Evolutionary conservation across 352 stramenopile genomes (phyloP), one percentile per base, ranked within the genome.

Genomic region (Globisporangium spiculum): DNA sequence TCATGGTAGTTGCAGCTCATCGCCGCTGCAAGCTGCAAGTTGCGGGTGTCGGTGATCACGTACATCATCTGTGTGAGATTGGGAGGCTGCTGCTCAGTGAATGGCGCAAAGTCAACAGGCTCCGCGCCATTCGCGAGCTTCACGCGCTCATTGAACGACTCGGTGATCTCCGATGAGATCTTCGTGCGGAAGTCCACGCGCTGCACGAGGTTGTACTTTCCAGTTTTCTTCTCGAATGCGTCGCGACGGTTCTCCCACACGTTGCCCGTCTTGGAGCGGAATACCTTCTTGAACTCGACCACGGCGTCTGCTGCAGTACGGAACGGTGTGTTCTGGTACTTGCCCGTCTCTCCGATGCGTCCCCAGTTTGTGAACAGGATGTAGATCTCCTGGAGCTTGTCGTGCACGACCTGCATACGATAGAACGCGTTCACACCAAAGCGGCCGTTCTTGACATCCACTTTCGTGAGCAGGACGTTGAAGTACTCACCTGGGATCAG

Each of bases 291-390:
- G 68, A 93, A 93, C 63, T 93, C 85, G 6, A 36, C 63, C 18
- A 89, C 68, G 0, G 81, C 85, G n/a, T 89, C 80, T 0, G 74
- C 70, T 30, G 73, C 68, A 5, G 79, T 70, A 50, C 82, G 76
- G 67, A 91, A 90, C 7, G 83, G 83, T 4, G 83, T 91, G 68
- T 91, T 89, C 67, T 91, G 84, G 59, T 86, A 91, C 65, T 92
- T 90, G 50, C 84, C 84, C 9, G 63, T 72, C 56, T 91, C 84
- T 12, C 80, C 84, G 50, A 92, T 89, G 3, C 84, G 78, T 0
- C 84, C 84, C 84, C 84, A 92, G 66, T 96, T 94, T 4, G 82
- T 89, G 63, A 92, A 91, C 30, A 92, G 72, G 2, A 92, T 73
- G 65, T 79, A 91, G 8, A 91, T 79, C 14, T 76, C 75, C 66